Evolutionary conservation across 306 rosid genomes (phyloP).

Genomic region (Ziziphus jujuba): DNA sequence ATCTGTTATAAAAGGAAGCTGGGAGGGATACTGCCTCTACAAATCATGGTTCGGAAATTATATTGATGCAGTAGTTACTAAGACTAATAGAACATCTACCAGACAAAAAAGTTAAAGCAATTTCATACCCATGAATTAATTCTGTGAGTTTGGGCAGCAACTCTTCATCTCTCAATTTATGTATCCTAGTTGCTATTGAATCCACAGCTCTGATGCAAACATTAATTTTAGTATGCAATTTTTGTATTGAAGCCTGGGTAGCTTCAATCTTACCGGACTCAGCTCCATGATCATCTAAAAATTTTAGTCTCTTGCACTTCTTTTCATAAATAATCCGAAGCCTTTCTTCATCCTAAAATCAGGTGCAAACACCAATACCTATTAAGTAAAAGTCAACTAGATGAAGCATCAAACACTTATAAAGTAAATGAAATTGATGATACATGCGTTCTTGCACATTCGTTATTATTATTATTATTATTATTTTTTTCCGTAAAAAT

Average conservation of each 20-base stretch:
- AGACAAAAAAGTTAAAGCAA: slow-evolving; percentile 26
- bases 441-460: background rate
- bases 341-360: slow-evolving; percentile 87
- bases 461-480: background rate
- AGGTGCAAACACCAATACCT: slow-evolving; percentile 20
- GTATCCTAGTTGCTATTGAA: slow-evolving; percentile 71
- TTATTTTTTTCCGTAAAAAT: no score
- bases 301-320: slow-evolving; percentile 73
- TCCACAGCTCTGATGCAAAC: slow-evolving; percentile 79
- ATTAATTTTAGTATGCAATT: slow-evolving; percentile 74
- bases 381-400: slow-evolving; percentile 16
- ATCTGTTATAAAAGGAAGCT: no score
- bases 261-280: slow-evolving; percentile 87
- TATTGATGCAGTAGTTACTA: slow-evolving; percentile 6
- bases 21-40: background rate
- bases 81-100: slow-evolving; percentile 12
- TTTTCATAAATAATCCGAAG: slow-evolving; percentile 75
- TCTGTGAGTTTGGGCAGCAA: slow-evolving; percentile 86
- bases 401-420: slow-evolving; percentile 6
- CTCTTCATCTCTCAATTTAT: slow-evolving; percentile 86
- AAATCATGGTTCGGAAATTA: no score
- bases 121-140: slow-evolving; percentile 80
- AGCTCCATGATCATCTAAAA: slow-evolving; percentile 82
- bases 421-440: background rate
- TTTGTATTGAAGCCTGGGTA: slow-evolving; percentile 65